Conservation (phyloP, 805 yeast species). For the Candida saitoana region DNA sequence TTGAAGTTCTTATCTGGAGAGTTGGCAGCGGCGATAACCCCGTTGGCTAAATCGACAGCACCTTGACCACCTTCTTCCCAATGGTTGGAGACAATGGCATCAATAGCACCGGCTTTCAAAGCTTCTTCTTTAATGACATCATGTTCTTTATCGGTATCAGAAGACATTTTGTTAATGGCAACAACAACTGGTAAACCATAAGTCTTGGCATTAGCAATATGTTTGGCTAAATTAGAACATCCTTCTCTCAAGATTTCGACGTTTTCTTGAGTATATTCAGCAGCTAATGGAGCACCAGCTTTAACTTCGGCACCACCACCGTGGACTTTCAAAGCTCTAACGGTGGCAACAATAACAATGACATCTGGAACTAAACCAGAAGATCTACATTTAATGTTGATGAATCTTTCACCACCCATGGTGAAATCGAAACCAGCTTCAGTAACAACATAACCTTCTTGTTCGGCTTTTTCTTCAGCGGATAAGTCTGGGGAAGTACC, state of each 20-base stretch:
- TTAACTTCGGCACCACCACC: slow-evolving; percentile 98
- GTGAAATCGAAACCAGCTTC: slow-evolving; percentile 99
- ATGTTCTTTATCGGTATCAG: slow-evolving; percentile 79
- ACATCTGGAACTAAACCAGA: slow-evolving; percentile 86
- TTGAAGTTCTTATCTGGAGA: slow-evolving; percentile 29
- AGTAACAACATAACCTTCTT: slow-evolving; percentile 83
- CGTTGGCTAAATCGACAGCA: slow-evolving; percentile 76
- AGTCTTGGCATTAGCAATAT: slow-evolving; percentile 76
- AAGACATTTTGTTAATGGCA: slow-evolving; percentile 83
- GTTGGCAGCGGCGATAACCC: slow-evolving; percentile 45
- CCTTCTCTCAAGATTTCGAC: slow-evolving; percentile 74
- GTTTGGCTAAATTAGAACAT: slow-evolving; percentile 84
- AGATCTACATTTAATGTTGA: slow-evolving; percentile 92
- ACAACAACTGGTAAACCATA: slow-evolving; percentile 92
- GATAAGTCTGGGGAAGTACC: slow-evolving; percentile 47
- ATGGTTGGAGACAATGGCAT: slow-evolving; percentile 86
- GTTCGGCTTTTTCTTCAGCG: slow-evolving; percentile 38
- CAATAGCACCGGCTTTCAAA: slow-evolving; percentile 85
- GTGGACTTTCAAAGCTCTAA: slow-evolving; percentile 92
- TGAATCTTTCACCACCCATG: slow-evolving; percentile 98
- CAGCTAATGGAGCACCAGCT: slow-evolving; percentile 86
- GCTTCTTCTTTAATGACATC: slow-evolving; percentile 77
- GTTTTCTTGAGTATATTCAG: slow-evolving; percentile 76
- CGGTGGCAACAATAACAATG: slow-evolving; percentile 92
- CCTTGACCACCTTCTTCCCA: slow-evolving; percentile 97